Evolutionary conservation across 345 rosid genomes (phyloP).

Genomic region (Citrus medica): DNA sequence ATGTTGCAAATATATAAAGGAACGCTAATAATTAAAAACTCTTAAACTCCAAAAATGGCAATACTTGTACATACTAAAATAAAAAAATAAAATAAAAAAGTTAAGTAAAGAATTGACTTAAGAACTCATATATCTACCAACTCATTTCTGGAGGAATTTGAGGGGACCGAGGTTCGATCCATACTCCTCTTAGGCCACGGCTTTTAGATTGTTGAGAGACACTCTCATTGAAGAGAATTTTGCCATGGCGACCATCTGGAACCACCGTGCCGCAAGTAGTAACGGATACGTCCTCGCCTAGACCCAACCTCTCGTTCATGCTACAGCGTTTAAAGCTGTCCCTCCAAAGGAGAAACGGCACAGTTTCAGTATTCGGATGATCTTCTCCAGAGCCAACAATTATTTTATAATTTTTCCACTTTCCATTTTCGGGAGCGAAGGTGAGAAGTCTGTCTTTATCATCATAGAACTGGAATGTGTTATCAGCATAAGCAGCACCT

Average conservation of each 20-base stretch:
- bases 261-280: constrained; percentile 13
- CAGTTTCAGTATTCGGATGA: too few species aligned
- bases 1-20: neutral
- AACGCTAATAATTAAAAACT: neutral
- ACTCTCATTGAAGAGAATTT: constrained; percentile 1
- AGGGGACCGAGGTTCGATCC: constrained; percentile 32
- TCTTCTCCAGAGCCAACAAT: neutral
- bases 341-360: neutral
- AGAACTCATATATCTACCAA: constrained; percentile 9
- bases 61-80: neutral
- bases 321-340: neutral
- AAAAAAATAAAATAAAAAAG: neutral
- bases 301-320: neutral
- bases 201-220: neutral
- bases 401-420: neutral
- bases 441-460: neutral
- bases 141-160: constrained; percentile 1
- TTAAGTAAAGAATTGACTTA: neutral
- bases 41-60: neutral
- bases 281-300: constrained; percentile 4
- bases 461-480: constrained; percentile 11
- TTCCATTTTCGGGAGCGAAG: neutral
- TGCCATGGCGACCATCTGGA: neutral
- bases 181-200: constrained; percentile 15
- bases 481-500: neutral